These are phyloP conservation scores for Trichoderma pleuroti DNA, from an alignment of 2,329 filamentous ascomycete species.

Conservation along the genomic window DNA sequence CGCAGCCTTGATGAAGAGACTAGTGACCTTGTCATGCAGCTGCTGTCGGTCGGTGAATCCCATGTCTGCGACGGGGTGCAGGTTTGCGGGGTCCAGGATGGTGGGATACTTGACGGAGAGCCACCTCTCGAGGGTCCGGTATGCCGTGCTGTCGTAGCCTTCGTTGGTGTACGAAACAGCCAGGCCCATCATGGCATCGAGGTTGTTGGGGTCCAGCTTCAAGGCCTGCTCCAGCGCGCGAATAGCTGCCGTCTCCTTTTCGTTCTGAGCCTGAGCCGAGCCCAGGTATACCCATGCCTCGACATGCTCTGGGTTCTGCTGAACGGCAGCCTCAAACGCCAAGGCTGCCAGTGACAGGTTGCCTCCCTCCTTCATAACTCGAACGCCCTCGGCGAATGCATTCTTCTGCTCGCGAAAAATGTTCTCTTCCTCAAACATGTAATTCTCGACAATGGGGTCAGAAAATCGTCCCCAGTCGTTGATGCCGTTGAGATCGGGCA, in stretches of 20 bases:
- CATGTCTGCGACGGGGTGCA: slow-evolving; percentile 75
- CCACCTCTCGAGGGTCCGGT: slow-evolving; percentile 95
- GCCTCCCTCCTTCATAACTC: slow-evolving; percentile 89
- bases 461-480: slow-evolving; percentile 64
- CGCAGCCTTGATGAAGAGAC: slow-evolving; percentile 86
- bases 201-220: slow-evolving; percentile 81
- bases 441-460: slow-evolving; percentile 80
- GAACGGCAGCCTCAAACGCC: slow-evolving; percentile 92
- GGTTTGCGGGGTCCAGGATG: slow-evolving; percentile 67
- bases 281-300: slow-evolving; percentile 94
- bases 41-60: slow-evolving; percentile 91
- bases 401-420: slow-evolving; percentile 76
- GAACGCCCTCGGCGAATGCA: slow-evolving; percentile 88
- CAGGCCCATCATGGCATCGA: slow-evolving; percentile 88
- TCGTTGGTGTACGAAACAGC: slow-evolving; percentile 98
- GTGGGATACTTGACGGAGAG: slow-evolving; percentile 90
- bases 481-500: slow-evolving; percentile 55
- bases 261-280: slow-evolving; percentile 92
- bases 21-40: slow-evolving; percentile 85
- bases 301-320: slow-evolving; percentile 81
- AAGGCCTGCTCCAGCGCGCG: slow-evolving; percentile 87
- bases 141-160: slow-evolving; percentile 95
- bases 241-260: slow-evolving; percentile 95
- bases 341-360: slow-evolving; percentile 91
- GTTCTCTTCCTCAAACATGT: slow-evolving; percentile 94